Evolutionary conservation across 192 early-diverging fungal species (phyloP).

Genomic region (Gaertneriomyces sp.): DNA sequence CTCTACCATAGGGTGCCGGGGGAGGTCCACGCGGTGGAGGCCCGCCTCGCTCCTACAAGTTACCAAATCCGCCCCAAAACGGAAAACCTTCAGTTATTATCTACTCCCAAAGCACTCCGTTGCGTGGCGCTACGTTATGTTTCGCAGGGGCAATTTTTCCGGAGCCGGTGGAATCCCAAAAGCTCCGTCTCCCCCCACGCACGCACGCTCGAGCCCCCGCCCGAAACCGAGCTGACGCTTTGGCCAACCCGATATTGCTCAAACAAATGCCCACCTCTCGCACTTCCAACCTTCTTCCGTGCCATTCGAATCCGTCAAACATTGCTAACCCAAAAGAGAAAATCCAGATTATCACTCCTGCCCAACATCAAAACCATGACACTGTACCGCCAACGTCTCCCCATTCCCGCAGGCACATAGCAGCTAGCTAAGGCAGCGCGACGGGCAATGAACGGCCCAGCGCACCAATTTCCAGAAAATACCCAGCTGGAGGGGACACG

Average conservation of each 20-base stretch:
- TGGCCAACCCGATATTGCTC: too few species aligned
- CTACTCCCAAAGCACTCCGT: neutral
- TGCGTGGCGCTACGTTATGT: too few species aligned
- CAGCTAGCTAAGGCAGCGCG: neutral
- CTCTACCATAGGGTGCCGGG: neutral
- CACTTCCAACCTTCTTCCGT: slow-evolving; percentile 73
- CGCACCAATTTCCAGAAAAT: neutral
- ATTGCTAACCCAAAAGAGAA: slow-evolving; percentile 52
- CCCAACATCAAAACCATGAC: slow-evolving; percentile 5
- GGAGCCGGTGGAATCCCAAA: too few species aligned
- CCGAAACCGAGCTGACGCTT: too few species aligned
- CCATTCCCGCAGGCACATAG: neutral
- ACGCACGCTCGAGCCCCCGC: too few species aligned
- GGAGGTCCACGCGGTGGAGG: slow-evolving; percentile 3
- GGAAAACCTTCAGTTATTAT: slow-evolving; percentile 1
- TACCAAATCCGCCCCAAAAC: neutral
- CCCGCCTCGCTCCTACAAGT: slow-evolving; percentile 10
- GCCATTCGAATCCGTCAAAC: slow-evolving; percentile 77
- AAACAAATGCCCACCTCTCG: slow-evolving; percentile 57
- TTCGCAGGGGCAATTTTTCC: too few species aligned
- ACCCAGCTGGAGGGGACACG: slow-evolving; percentile 23
- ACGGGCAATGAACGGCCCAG: neutral
- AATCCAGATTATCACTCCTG: slow-evolving; percentile 20
- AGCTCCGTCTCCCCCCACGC: too few species aligned
- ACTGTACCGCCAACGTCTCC: neutral